Percentiles rank a stretch among this genome's conserved stretches.
These are phyloP conservation scores for Barbarea vulgaris DNA, from an alignment of 345 rosid genomes.

Conservation along the genomic window DNA sequence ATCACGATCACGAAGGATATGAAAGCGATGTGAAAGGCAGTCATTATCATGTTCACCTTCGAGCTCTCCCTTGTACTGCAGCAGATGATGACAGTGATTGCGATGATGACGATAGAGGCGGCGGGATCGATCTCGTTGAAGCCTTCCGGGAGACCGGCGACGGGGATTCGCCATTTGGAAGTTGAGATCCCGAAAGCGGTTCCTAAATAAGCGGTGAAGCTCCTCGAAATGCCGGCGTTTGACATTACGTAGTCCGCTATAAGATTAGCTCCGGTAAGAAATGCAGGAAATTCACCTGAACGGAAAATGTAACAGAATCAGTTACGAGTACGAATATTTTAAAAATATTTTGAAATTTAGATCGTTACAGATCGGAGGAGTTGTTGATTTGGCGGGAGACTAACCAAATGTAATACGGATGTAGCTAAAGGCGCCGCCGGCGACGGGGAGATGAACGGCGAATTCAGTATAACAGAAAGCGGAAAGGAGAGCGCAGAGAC, in stretches of 20 bases:
- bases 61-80: constrained; percentile 80
- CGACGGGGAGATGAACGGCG: constrained; percentile 96
- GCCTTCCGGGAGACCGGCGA: constrained; percentile 63
- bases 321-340: neutral
- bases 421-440: constrained; percentile 97
- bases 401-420: constrained; percentile 87
- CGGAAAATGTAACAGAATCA: constrained; percentile 1
- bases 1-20: constrained; percentile 68
- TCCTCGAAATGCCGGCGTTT: constrained; percentile 87
- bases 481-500: constrained; percentile 90
- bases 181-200: constrained; percentile 74
- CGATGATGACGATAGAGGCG: constrained; percentile 60
- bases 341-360: neutral
- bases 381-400: constrained; percentile 23
- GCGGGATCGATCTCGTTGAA: constrained; percentile 74
- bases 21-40: constrained; percentile 76
- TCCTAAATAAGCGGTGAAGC: constrained; percentile 74
- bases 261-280: constrained; percentile 85
- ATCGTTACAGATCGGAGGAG: neutral
- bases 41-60: constrained; percentile 70
- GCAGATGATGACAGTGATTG: constrained; percentile 67
- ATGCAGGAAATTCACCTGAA: constrained; percentile 86
- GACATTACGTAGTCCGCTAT: constrained; percentile 88
- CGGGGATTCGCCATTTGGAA: constrained; percentile 62
- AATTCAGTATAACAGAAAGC: constrained; percentile 98